Base-by-base conservation (phyloP, 306 rosid genomes). In the Lotus japonicus region DNA sequence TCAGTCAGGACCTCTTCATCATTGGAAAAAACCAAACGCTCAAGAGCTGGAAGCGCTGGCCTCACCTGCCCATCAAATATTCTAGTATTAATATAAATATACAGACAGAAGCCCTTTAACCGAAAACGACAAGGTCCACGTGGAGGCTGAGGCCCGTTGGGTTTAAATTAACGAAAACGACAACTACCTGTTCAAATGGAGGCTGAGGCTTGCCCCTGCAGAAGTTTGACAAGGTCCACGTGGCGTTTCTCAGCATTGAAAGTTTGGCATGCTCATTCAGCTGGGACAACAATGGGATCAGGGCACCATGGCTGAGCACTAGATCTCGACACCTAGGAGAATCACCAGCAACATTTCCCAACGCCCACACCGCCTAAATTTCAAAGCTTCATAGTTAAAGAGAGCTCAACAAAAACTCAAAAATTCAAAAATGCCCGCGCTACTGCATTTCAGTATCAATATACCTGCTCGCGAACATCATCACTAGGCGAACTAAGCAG, bases 131-230 rank as follows among this genome's bases (percentile, higher is more conserved):
- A n/a, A n/a, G n/a, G n/a, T n/a, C n/a, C n/a, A n/a, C n/a, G n/a
- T n/a, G n/a, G n/a, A n/a, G n/a, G n/a, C n/a, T n/a, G n/a, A n/a
- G n/a, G n/a, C n/a, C n/a, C n/a, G 19, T 67, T 50, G 12, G 16
- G 10, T 43, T 35, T 5, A 12, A 43, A 14, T 59, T 13, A 45
- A 11, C 6, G 56, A 28, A 76, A 68, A 61, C 45, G 23, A 55
- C 3, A 75, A 59, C 4, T 61, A 91, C 97, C 84, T 78, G 91
- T 6, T 88, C 97, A 60, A 91, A 91, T 9, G 87, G 87, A 71
- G 97, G 97, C 69, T 91, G 97, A 31, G 97, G 97, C 80, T 91
- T 91, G 75, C 97, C 97, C 76, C 97, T 84, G 80, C 97, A 91
- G 56, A 91, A 91, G 79, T 91, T 91, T 15, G 97, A 91, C 52